Evolutionary conservation across 2,329 filamentous ascomycete species (phyloP).

Genomic region (Paracoccidioides brasiliensis): DNA sequence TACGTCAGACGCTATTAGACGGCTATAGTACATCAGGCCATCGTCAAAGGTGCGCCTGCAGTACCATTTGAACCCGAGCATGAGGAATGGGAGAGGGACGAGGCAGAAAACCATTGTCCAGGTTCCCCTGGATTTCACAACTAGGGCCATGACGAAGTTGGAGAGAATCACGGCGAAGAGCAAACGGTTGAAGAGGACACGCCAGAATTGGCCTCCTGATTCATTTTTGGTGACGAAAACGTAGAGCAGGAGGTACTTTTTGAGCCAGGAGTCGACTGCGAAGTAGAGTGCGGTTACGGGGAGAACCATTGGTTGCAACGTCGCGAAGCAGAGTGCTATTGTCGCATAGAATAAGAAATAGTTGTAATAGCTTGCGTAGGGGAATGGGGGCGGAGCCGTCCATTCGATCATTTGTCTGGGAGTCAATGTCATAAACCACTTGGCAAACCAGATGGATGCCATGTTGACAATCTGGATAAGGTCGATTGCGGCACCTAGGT

Average conservation of each 20-base stretch:
- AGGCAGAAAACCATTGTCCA: constrained; percentile 54
- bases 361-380: constrained; percentile 95
- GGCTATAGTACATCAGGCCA: constrained; percentile 68
- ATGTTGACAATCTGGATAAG: constrained; percentile 79
- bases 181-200: constrained; percentile 82
- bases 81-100: constrained; percentile 61
- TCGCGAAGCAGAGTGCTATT: constrained; percentile 71
- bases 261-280: constrained; percentile 69
- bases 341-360: constrained; percentile 94
- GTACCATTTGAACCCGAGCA: constrained; percentile 76
- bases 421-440: constrained; percentile 75
- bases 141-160: constrained; percentile 64
- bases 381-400: constrained; percentile 82
- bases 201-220: constrained; percentile 87
- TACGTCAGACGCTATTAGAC: constrained; percentile 43
- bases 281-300: constrained; percentile 86
- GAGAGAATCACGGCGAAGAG: constrained; percentile 68
- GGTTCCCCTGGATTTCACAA: constrained; percentile 58
- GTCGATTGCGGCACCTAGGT: constrained; percentile 85
- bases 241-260: constrained; percentile 91
- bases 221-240: constrained; percentile 96
- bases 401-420: constrained; percentile 84
- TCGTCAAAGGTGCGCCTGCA: constrained; percentile 64
- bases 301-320: constrained; percentile 75
- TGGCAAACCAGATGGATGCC: constrained; percentile 69